Base-by-base conservation (phyloP, 306 rosid species). In the Lathyrus sativus region DNA sequence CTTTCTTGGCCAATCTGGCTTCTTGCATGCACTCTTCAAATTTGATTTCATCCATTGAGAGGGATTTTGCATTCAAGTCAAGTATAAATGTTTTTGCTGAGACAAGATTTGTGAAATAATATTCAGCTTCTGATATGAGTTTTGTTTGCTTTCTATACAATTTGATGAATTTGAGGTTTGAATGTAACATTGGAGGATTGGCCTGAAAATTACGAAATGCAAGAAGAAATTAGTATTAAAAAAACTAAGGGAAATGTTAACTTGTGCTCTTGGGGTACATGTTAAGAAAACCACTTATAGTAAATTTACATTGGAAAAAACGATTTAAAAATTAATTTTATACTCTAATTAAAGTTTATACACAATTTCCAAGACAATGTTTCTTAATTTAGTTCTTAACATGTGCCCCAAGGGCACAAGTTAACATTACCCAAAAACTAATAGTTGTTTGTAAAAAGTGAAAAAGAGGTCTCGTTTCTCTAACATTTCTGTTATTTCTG, bases 131-230 rank as follows among this genome's bases (percentile, higher is more conserved):
- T 17, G 91, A 88, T 29, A 78, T 77, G 72, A 88, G 87, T 78
- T 86, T 88, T 69, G 75, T 77, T 74, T 88, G 91, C 82, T 88
- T 78, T 72, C 89, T 80, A 38, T 73, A 88, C 55, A 82, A 48
- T 68, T 88, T 89, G 65, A 82, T 84, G 45, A 80, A 88, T 63
- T 57, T 84, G 71, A 88, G 91, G 80, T 88, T 88, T 62, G 95
- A 86, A 41, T 88, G 91, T 84, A 88, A 72, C 51, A 74, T 87
- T 62, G 89, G 86, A 62, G 95, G 95, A 82, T 88, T 84, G 51
- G 89, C 87, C 95, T 88, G 87, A 42, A 65, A 64, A 55, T 43
- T 38, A 42, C 24, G 72, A 37, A 68, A 10, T 44, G 29, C 45
- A 63, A 66, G 29, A 45, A 43, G 17, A 74, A 35, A 66, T 56